phyloP scores from a whole-genome alignment of 441 rosid species.

The Populus hybrid region DNA sequence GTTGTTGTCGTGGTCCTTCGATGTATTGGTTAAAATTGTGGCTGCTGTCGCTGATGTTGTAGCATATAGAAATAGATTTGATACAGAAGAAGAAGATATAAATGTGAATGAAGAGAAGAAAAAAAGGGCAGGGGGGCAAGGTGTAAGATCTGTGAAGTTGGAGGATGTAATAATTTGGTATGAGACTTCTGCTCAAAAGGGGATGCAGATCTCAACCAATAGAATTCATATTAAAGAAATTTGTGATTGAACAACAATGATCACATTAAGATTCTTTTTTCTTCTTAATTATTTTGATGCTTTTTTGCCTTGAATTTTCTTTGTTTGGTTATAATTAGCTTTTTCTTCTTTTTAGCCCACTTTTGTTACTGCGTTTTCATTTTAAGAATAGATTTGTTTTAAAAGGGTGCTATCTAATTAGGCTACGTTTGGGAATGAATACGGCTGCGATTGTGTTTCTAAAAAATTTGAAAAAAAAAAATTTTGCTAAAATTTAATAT shows the following conservation, averaged over 20 bases:
- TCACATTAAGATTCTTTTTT: conserved; percentile 17
- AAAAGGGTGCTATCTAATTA: no score
- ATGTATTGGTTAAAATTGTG: conserved; percentile 18
- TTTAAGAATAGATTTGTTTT: no score
- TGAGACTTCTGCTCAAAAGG: conserved; percentile 33
- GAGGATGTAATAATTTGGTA: conserved; percentile 32
- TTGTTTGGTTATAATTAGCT: background rate
- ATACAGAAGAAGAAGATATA: conserved; percentile 22
- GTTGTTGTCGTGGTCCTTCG: conserved; percentile 17
- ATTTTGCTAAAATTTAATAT: no score
- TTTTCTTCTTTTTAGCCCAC: no score
- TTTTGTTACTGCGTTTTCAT: no score
- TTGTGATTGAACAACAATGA: conserved; percentile 22
- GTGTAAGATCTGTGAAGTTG: conserved; percentile 30
- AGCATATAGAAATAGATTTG: conserved; percentile 28
- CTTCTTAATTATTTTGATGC: background rate
- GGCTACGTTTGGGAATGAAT: no score
- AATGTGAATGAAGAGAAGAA: conserved; percentile 18
- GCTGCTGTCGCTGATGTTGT: conserved; percentile 17
- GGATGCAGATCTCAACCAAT: conserved; percentile 40
- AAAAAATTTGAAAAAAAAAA: no score
- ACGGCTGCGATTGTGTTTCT: no score
- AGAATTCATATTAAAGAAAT: conserved; percentile 18
- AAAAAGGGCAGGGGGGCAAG: background rate
- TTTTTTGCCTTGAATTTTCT: background rate